Evolutionary conservation across 2,329 filamentous ascomycete species (phyloP).

Genomic region (Epichloe gansuensis): DNA sequence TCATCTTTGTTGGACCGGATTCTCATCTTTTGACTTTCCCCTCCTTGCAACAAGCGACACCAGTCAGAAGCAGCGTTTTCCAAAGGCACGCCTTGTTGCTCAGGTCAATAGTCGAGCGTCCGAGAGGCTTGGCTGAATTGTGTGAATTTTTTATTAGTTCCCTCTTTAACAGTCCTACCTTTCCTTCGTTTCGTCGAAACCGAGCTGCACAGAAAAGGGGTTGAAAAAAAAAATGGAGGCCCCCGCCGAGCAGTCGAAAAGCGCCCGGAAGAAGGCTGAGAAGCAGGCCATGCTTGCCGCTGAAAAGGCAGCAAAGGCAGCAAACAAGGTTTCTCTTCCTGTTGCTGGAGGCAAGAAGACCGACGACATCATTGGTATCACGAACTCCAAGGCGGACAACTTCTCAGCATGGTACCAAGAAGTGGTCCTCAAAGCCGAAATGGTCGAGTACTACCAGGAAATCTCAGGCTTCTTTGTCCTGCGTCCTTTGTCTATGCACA

Average conservation of each 20-base stretch:
- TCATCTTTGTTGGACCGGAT: neutral
- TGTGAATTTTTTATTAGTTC: neutral
- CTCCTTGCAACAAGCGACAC: neutral
- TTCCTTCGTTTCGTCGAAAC: neutral
- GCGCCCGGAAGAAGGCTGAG: constrained; percentile 52
- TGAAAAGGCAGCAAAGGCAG: constrained; percentile 49
- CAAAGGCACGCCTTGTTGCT: neutral
- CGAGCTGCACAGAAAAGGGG: neutral
- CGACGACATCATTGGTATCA: constrained; percentile 74
- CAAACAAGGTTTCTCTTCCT: constrained; percentile 38
- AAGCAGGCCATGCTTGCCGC: constrained; percentile 49
- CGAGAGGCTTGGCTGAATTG: neutral
- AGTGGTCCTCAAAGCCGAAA: constrained; percentile 88
- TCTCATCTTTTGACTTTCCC: neutral
- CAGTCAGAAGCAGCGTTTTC: neutral
- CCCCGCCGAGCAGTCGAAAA: constrained; percentile 38
- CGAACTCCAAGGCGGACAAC: constrained; percentile 70
- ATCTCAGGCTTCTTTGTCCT: constrained; percentile 96
- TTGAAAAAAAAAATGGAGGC: constrained; percentile 15
- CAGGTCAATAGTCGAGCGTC: neutral
- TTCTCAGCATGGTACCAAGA: constrained; percentile 96
- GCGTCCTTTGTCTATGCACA: constrained; percentile 55
- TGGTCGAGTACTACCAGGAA: constrained; percentile 92
- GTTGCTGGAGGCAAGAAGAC: constrained; percentile 47
- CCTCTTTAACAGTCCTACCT: neutral